Base-by-base conservation (phyloP, 495 filamentous ascomycete genomes). In the Mytilinidion resinicola region DNA sequence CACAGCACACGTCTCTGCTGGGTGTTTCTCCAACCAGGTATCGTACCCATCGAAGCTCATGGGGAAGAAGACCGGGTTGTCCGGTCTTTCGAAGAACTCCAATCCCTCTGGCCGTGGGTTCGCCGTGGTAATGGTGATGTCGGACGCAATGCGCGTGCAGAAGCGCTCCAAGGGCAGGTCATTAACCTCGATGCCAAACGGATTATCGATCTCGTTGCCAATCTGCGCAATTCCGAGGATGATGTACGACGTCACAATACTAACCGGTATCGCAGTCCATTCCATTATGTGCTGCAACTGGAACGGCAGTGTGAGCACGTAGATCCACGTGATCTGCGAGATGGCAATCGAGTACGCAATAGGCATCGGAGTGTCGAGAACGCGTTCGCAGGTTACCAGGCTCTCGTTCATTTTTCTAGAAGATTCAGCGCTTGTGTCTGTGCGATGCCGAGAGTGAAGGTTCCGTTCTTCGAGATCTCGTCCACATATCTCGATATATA, bases 131-230 rank as follows among this genome's bases (percentile, higher is more conserved):
- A 87, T 79, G 63, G 90, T 85, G 63, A 95, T 75, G 60, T 95
- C 89, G 14, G 77, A 58, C 3, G 82, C 80, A 46, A 95, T 74
- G 62, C 87, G 82, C 11, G 80, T 77, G 68, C 88, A 91, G 76
- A 85, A 93, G 0, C 74, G 73, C 69, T 90, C 87, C 0, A 93
- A 77, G 8, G 87, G 87, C 14, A 95, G 76, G 68, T 95, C 89
- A 65, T 93, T 95, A 58, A 90, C 87, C 66, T 93, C 89, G 47
- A 82, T 75, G 20, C 89, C 89, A 71, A 95, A 95, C 6, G 89
- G 89, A 68, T 95, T 89, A 68, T 95, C 89, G 60, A 95, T 85
- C 73, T 95, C 88, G 58, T 83, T 91, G 90, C 64, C 87, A 85
- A 57, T 57, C 14, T 30, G 21, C 30, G 15, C 15, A 35, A 95